Conservation (phyloP, 805 yeast species). For the Saturnispora silvae region DNA sequence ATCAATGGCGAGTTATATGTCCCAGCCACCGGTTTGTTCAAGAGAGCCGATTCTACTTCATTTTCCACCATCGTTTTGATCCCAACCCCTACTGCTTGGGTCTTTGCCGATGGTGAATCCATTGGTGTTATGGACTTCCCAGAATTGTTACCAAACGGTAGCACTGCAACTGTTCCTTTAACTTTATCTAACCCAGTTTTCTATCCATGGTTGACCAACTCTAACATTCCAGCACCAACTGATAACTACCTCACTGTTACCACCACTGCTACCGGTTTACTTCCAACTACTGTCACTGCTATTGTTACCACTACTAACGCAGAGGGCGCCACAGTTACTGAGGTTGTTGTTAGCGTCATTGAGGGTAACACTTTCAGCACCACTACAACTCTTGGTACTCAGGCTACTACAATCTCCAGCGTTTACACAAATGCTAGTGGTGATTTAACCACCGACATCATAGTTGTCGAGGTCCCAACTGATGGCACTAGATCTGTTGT, state of each 20-base stretch:
- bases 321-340: neutral
- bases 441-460: neutral
- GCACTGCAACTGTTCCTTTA: neutral
- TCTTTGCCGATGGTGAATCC: neutral
- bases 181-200: neutral
- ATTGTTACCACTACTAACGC: neutral
- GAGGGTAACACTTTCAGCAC: neutral
- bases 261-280: neutral
- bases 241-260: too few relatives aligned
- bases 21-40: constrained; percentile 1
- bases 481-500: neutral
- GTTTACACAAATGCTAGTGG: neutral
- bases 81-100: constrained; percentile 4
- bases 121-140: neutral
- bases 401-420: neutral
- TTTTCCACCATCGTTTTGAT: neutral
- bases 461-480: neutral
- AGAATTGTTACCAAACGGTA: constrained; percentile 1
- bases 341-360: neutral
- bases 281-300: neutral
- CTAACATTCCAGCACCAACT: neutral
- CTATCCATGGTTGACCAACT: neutral
- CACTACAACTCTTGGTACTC: neutral
- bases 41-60: neutral
- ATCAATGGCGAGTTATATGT: neutral